Conservation (phyloP, 495 filamentous ascomycete species). For the Lichina pygmaea region DNA sequence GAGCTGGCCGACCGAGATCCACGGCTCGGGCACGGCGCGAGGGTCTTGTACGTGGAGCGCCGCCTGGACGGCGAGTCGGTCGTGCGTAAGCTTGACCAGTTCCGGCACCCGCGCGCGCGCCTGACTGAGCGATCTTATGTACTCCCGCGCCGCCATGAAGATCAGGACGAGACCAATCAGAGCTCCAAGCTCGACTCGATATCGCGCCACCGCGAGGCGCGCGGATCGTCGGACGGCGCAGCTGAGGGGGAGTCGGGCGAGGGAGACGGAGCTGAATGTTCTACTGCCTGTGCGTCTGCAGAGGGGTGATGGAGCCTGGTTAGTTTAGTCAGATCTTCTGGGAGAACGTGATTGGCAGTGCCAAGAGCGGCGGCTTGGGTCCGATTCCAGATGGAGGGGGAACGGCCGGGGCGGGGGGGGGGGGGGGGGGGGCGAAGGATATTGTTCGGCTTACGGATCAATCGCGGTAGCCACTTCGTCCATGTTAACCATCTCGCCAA, state of each 20-base stretch:
- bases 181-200: slow-evolving; percentile 79
- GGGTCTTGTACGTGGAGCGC: slow-evolving; percentile 36
- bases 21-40: slow-evolving; percentile 34
- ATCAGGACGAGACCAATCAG: slow-evolving; percentile 24
- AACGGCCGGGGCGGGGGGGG: background rate
- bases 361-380: slow-evolving; percentile 5
- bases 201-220: slow-evolving; percentile 72
- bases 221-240: slow-evolving; percentile 76
- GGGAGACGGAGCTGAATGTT: slow-evolving; percentile 46
- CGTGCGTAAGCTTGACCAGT: slow-evolving; percentile 55
- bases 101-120: slow-evolving; percentile 44
- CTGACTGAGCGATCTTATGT: slow-evolving; percentile 26
- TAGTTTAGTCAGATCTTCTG: slow-evolving; percentile 34
- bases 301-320: slow-evolving; percentile 43
- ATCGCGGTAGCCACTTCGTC: slow-evolving; percentile 53
- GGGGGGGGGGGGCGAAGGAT: no score
- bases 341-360: slow-evolving; percentile 4
- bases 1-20: slow-evolving; percentile 65
- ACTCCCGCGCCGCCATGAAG: slow-evolving; percentile 27
- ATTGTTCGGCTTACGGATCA: slow-evolving; percentile 41
- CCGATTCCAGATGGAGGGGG: background rate
- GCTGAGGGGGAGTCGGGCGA: slow-evolving; percentile 63
- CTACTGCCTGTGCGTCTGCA: slow-evolving; percentile 31
- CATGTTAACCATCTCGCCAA: slow-evolving; percentile 56
- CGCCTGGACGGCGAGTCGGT: slow-evolving; percentile 59